Evolutionary conservation across 2,329 filamentous ascomycete genomes (phyloP).

Genomic region (Talaromyces sp.): DNA sequence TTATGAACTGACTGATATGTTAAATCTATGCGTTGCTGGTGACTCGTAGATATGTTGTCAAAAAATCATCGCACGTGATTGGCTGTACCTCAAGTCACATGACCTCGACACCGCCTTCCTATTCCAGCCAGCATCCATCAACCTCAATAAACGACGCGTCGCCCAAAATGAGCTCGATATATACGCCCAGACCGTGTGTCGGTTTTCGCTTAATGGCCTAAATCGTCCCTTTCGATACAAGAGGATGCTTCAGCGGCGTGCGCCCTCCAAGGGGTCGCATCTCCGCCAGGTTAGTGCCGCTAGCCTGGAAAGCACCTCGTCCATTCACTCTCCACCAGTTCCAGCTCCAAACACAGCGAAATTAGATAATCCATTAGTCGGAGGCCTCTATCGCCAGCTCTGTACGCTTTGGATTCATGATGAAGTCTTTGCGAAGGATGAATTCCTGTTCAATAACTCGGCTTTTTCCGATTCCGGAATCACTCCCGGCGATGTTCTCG

Average conservation of each 20-base stretch:
- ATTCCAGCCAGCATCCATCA: background rate
- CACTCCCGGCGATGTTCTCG: conserved; percentile 64
- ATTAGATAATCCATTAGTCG: conserved; percentile 1
- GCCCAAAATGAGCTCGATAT: background rate
- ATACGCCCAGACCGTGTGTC: background rate
- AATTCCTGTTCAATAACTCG: conserved; percentile 73
- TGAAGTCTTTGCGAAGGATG: conserved; percentile 70
- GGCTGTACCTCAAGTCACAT: background rate
- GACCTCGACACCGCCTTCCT: background rate
- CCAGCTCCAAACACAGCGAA: conserved; percentile 13
- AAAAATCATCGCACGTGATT: background rate
- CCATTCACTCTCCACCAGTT: conserved; percentile 21
- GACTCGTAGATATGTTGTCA: too few relatives aligned
- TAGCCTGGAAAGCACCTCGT: conserved; percentile 31
- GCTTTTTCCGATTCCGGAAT: conserved; percentile 60
- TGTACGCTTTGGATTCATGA: conserved; percentile 58
- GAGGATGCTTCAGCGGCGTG: conserved; percentile 33
- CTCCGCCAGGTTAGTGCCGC: conserved; percentile 37
- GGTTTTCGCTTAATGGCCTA: background rate
- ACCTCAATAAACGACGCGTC: background rate
- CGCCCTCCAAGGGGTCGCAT: conserved; percentile 35
- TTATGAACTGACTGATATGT: too few relatives aligned
- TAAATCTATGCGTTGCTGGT: too few relatives aligned
- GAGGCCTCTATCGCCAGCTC: conserved; percentile 25
- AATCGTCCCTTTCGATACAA: conserved; percentile 4